Conservation (phyloP, 805 yeast species). For the Candida oleophila region DNA sequence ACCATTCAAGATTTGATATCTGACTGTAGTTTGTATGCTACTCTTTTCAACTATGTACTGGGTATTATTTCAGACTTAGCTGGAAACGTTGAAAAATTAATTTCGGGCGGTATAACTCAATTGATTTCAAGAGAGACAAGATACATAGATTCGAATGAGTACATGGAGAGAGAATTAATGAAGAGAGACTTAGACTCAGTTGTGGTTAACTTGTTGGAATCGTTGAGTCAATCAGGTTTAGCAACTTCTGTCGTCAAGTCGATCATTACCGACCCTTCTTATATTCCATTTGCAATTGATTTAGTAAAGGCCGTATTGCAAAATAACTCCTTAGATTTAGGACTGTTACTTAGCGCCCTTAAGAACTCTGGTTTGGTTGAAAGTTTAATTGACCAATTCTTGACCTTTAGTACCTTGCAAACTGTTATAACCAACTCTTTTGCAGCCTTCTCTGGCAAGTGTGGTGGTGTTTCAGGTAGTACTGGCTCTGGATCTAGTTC, state of each 20-base stretch:
- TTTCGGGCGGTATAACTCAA: slow-evolving; percentile 15
- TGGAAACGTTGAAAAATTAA: slow-evolving; percentile 21
- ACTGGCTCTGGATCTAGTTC: slow-evolving; percentile 10
- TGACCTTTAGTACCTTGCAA: slow-evolving; percentile 30
- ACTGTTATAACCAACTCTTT: slow-evolving; percentile 36
- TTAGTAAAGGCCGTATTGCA: slow-evolving; percentile 31
- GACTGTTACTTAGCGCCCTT: slow-evolving; percentile 29
- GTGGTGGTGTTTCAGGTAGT: slow-evolving; percentile 13
- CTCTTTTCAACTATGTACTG: slow-evolving; percentile 31
- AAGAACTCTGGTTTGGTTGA: slow-evolving; percentile 31
- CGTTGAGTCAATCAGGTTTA: slow-evolving; percentile 42
- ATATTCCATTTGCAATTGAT: slow-evolving; percentile 35
- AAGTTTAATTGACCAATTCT: slow-evolving; percentile 31
- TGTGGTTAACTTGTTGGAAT: slow-evolving; percentile 36
- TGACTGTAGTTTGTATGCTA: slow-evolving; percentile 38
- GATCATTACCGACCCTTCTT: slow-evolving; percentile 35
- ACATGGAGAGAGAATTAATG: slow-evolving; percentile 6
- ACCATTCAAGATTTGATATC: slow-evolving; percentile 35
- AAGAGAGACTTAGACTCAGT: slow-evolving; percentile 21
- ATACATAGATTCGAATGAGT: slow-evolving; percentile 6
- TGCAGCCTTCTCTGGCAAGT: slow-evolving; percentile 36
- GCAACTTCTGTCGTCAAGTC: slow-evolving; percentile 38
- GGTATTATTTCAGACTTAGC: slow-evolving; percentile 24
- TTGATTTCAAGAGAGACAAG: neutral
- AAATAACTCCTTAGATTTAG: slow-evolving; percentile 27